Conservation (phyloP, 2,329 filamentous ascomycete genomes). For the Fusarium mundagurra region DNA sequence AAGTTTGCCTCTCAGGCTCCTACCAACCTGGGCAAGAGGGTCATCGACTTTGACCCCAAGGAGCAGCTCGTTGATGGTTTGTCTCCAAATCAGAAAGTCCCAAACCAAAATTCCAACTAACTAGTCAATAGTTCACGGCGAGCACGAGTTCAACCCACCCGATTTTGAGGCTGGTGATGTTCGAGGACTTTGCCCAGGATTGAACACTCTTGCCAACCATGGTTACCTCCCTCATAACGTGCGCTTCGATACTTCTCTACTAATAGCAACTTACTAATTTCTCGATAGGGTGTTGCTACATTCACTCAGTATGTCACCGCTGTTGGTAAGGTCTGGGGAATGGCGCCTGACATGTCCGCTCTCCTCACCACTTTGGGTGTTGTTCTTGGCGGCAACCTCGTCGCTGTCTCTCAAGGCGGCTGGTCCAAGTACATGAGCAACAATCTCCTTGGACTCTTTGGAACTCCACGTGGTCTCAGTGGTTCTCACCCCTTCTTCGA, state of each 20-base stretch:
- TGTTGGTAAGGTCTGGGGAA: conserved; percentile 31
- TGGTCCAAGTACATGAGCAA: conserved; percentile 53
- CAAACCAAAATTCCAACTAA: neutral
- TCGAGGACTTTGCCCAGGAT: conserved; percentile 32
- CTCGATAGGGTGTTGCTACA: neutral
- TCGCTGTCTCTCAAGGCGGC: conserved; percentile 38
- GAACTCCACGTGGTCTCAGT: conserved; percentile 56
- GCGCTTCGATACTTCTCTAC: rapidly evolving
- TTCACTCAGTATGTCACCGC: conserved; percentile 26
- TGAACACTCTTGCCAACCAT: conserved; percentile 36
- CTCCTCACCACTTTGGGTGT: conserved; percentile 27
- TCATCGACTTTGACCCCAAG: conserved; percentile 20
- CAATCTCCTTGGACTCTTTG: conserved; percentile 55
- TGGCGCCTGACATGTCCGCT: conserved; percentile 19
- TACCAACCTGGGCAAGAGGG: conserved; percentile 11
- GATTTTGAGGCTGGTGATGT: conserved; percentile 28
- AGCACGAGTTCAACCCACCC: conserved; percentile 25
- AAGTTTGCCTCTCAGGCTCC: conserved; percentile 28
- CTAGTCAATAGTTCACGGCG: conserved; percentile 6
- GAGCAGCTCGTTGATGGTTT: conserved; percentile 29
- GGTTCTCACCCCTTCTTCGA: conserved; percentile 67
- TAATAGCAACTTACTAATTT: neutral
- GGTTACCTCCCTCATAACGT: conserved; percentile 38
- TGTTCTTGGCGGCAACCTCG: conserved; percentile 53
- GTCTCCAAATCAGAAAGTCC: rapidly evolving